Base-by-base conservation (phyloP, 352 stramenopile species). In the Pythium scleroteichum region DNA sequence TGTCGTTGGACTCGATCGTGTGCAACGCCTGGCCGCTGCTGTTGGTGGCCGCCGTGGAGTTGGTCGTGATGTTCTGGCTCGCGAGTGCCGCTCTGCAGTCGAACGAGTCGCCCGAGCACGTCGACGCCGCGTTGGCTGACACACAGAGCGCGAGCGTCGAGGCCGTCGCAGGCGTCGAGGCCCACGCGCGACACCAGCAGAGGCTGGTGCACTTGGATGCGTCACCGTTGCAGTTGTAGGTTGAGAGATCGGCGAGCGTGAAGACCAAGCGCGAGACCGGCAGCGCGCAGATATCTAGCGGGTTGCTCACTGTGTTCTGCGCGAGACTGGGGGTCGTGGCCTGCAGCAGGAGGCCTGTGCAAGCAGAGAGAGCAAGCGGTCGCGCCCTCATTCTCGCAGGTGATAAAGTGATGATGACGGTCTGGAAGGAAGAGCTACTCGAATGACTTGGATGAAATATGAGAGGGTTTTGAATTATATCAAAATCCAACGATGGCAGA, bases 251-350 rank as follows among this genome's bases (percentile, higher is more conserved):
- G 9, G 62, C 64, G 39, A 76, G 65, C 27, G 42, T 64, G 61
- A 71, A 76, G 39, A 70, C 65, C 53, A 58, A 48, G 23, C 60
- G 75, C 56, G 70, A 35, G 20, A 72, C 54, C 55, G 62, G 66
- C 56, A 88, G 53, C 83, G 75, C 70, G 64, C 69, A 66, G 35
- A 66, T 66, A 46, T 59, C 52, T 20, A 50, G 24, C 24, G 52
- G 39, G 19, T 72, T 56, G 51, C 87, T 87, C 2, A 17, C 22
- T 3, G 49, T 9, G 24, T 49, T 5, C 24, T 50, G 52, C 24
- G 40, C 52, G 19, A 20, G 2, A 10, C 23, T 8, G 39, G 40
- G 10, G 14, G 26, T 40, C 17, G 23, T 13, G 12, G 16, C 19
- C 16, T 4, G 8, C 38, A 59, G 7, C 22, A 50, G 6, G 6